Conservation (phyloP, 2,329 filamentous ascomycete genomes). For the Aspergillus chevalieri region DNA sequence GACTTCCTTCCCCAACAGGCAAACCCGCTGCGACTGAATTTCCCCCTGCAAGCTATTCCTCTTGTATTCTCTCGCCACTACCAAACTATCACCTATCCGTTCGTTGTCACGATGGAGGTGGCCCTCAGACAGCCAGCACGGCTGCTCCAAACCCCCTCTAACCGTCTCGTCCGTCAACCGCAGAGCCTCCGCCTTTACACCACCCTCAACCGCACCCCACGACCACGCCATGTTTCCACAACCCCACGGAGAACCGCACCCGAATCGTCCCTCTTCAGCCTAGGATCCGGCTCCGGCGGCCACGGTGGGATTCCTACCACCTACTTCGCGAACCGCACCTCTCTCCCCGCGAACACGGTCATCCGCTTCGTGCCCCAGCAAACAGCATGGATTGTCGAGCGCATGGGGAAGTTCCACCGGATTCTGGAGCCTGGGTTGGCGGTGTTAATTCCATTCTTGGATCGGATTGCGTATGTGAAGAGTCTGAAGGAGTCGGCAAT, state of each 20-base stretch:
- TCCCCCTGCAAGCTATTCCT: slow-evolving; percentile 4
- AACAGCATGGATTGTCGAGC: slow-evolving; percentile 98
- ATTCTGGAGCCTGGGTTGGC: slow-evolving; percentile 90
- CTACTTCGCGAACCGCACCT: slow-evolving; percentile 65
- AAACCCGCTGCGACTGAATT: slow-evolving; percentile 6
- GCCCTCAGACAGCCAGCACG: slow-evolving; percentile 29
- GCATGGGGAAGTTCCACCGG: slow-evolving; percentile 95
- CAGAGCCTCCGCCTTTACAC: slow-evolving; percentile 15
- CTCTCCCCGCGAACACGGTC: slow-evolving; percentile 85
- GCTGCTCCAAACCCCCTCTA: slow-evolving; percentile 24
- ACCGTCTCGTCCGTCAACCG: slow-evolving; percentile 11
- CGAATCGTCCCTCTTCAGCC: slow-evolving; percentile 26
- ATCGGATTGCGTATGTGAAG: slow-evolving; percentile 96
- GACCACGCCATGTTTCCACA: slow-evolving; percentile 20
- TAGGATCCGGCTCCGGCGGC: slow-evolving; percentile 20
- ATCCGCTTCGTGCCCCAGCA: slow-evolving; percentile 98
- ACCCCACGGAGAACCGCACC: slow-evolving; percentile 23
- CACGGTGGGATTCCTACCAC: slow-evolving; percentile 50
- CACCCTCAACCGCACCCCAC: slow-evolving; percentile 20
- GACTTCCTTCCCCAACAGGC: not conserved
- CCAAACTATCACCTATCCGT: not conserved
- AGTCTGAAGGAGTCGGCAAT: slow-evolving; percentile 92
- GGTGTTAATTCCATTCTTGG: slow-evolving; percentile 80
- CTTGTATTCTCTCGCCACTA: not conserved
- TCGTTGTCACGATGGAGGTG: slow-evolving; percentile 29